Evolutionary conservation across 2,329 filamentous ascomycete genomes (phyloP).

Genomic region (Eutypa lata): DNA sequence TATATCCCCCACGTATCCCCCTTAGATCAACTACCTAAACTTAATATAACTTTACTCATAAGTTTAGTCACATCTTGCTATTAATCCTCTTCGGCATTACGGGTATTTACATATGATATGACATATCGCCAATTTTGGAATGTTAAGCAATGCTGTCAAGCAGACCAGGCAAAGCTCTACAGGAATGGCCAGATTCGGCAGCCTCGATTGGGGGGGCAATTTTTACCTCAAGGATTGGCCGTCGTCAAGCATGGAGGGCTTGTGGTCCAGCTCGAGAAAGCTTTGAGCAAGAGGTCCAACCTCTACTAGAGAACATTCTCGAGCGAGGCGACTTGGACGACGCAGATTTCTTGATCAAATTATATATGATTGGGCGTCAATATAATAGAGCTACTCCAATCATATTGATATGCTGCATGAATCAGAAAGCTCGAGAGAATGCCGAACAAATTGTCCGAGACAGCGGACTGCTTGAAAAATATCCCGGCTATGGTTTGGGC

Average conservation of each 20-base stretch:
- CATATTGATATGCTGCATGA: constrained; percentile 9
- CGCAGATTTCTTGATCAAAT: constrained; percentile 5
- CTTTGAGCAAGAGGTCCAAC: constrained; percentile 6
- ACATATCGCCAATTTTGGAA: no score
- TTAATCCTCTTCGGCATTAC: no score
- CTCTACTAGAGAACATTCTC: constrained; percentile 3
- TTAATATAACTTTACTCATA: no score
- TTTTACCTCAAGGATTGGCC: no score
- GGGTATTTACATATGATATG: no score
- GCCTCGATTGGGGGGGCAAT: no score
- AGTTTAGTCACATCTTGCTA: no score
- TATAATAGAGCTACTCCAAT: constrained; percentile 7
- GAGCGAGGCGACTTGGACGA: constrained; percentile 1
- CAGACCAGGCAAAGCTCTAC: no score
- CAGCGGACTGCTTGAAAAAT: background rate
- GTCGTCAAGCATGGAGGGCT: constrained; percentile 4
- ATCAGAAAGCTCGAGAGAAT: background rate
- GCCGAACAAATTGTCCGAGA: constrained; percentile 7
- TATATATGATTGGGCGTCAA: constrained; percentile 11
- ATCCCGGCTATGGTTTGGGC: constrained; percentile 8
- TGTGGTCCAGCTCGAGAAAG: constrained; percentile 4
- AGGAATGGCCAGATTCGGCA: no score
- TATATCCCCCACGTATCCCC: no score
- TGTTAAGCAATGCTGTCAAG: no score
- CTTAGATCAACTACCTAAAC: no score